phyloP scores from a whole-genome alignment of 768 basidiomycete species.

The Neoboletus magnificus region DNA sequence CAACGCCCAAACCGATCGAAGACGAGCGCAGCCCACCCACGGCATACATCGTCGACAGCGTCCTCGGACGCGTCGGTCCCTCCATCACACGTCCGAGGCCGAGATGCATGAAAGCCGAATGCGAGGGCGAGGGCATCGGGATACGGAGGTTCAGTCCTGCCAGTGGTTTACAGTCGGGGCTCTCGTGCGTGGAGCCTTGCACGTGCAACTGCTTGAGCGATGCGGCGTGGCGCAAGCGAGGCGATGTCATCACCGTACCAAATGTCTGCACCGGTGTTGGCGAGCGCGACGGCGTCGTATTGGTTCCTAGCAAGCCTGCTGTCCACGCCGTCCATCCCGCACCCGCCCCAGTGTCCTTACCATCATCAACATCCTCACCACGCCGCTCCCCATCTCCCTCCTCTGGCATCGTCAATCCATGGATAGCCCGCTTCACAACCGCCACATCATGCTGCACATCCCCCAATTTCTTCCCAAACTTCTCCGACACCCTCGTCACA shows the following conservation, averaged over 20 bases:
- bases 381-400: neutral
- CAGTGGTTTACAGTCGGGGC: slow-evolving; percentile 32
- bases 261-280: slow-evolving; percentile 56
- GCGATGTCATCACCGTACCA: slow-evolving; percentile 67
- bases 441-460: slow-evolving; percentile 79
- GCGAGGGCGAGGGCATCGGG: slow-evolving; percentile 46
- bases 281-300: slow-evolving; percentile 36
- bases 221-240: slow-evolving; percentile 49
- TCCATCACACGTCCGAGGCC: slow-evolving; percentile 15
- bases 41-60: slow-evolving; percentile 62
- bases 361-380: neutral
- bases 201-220: slow-evolving; percentile 34
- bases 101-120: slow-evolving; percentile 8
- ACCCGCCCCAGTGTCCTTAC: neutral
- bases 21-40: slow-evolving; percentile 51
- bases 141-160: slow-evolving; percentile 50
- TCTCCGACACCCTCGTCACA: slow-evolving; percentile 38
- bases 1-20: slow-evolving; percentile 28
- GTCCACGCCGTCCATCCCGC: slow-evolving; percentile 50
- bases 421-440: slow-evolving; percentile 55
- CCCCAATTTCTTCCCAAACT: slow-evolving; percentile 58
- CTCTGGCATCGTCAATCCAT: slow-evolving; percentile 35
- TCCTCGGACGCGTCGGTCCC: slow-evolving; percentile 38
- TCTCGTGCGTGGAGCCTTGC: neutral
- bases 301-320: slow-evolving; percentile 46